Conservation (phyloP, 2,329 filamentous ascomycete genomes). For the Hyphodiscus sp. region DNA sequence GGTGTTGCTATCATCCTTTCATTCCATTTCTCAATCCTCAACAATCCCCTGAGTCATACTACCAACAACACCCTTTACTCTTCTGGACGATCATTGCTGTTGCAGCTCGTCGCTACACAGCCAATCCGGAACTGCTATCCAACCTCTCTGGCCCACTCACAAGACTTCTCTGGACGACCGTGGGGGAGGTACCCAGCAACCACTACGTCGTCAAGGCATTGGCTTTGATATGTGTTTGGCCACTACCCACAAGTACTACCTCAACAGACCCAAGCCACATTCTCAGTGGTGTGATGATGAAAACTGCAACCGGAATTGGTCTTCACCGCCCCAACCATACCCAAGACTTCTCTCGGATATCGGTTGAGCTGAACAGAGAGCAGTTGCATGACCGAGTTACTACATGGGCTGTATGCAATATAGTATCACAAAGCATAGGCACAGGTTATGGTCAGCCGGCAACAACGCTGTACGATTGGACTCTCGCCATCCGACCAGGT, state of each 20-base stretch:
- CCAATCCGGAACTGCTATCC: slow-evolving; percentile 54
- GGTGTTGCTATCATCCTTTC: slow-evolving; percentile 69
- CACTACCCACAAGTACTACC: slow-evolving; percentile 73
- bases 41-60: slow-evolving; percentile 66
- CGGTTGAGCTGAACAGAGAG: slow-evolving; percentile 68
- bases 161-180: slow-evolving; percentile 68
- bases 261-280: slow-evolving; percentile 74
- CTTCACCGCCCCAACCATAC: slow-evolving; percentile 75
- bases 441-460: slow-evolving; percentile 79
- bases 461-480: slow-evolving; percentile 72
- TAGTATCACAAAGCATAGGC: slow-evolving; percentile 74
- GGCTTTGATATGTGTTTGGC: slow-evolving; percentile 76
- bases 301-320: slow-evolving; percentile 76
- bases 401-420: slow-evolving; percentile 82
- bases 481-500: slow-evolving; percentile 53
- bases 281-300: slow-evolving; percentile 78
- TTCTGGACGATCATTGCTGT: slow-evolving; percentile 82
- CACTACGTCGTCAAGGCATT: slow-evolving; percentile 78
- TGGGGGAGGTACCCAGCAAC: slow-evolving; percentile 69
- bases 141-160: slow-evolving; percentile 63
- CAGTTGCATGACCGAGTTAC: slow-evolving; percentile 72
- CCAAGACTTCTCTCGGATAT: slow-evolving; percentile 74
- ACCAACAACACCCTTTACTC: slow-evolving; percentile 69
- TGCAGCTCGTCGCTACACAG: slow-evolving; percentile 63
- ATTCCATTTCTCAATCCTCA: slow-evolving; percentile 65